Evolutionary conservation across 495 filamentous ascomycete species (phyloP).

Genomic region (Aspergillus diversus): DNA sequence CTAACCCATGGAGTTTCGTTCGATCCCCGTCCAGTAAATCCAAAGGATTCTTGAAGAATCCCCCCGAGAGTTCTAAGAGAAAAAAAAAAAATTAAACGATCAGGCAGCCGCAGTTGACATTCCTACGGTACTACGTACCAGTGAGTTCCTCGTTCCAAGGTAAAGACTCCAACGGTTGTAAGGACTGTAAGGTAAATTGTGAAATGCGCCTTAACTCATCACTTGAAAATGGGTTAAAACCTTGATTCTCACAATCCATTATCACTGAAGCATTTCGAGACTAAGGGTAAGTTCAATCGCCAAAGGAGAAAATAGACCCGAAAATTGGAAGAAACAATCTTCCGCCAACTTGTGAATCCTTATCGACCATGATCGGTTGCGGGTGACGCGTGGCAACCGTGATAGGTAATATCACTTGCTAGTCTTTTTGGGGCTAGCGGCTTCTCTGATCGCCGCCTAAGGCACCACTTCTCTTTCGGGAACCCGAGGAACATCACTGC

Average conservation of each 20-base stretch:
- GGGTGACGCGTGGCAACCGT: conserved; percentile 30
- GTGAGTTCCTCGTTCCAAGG: conserved; percentile 41
- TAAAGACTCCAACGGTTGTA: conserved; percentile 43
- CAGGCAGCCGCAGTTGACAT: conserved; percentile 3
- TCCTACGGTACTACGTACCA: conserved; percentile 32
- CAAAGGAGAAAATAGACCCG: background rate
- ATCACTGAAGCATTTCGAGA: conserved; percentile 19
- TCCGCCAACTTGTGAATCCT: conserved; percentile 3
- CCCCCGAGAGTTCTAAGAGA: conserved; percentile 32
- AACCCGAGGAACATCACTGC: conserved; percentile 18
- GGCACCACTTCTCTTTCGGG: conserved; percentile 33
- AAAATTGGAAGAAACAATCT: background rate
- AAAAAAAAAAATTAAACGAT: conserved; percentile 2
- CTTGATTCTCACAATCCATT: conserved; percentile 53
- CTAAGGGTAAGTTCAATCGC: background rate
- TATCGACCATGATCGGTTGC: conserved; percentile 17
- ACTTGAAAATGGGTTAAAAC: conserved; percentile 69
- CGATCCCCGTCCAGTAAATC: conserved; percentile 29
- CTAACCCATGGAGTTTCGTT: conserved; percentile 35
- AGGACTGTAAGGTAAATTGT: conserved; percentile 44
- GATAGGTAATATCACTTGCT: conserved; percentile 27
- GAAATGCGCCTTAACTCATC: conserved; percentile 66
- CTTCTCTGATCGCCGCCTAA: conserved; percentile 30
- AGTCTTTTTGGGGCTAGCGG: conserved; percentile 19
- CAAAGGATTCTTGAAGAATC: conserved; percentile 30